These are phyloP conservation scores for Arthromyces matolae DNA, from an alignment of 768 basidiomycete genomes.

Conservation along the genomic window DNA sequence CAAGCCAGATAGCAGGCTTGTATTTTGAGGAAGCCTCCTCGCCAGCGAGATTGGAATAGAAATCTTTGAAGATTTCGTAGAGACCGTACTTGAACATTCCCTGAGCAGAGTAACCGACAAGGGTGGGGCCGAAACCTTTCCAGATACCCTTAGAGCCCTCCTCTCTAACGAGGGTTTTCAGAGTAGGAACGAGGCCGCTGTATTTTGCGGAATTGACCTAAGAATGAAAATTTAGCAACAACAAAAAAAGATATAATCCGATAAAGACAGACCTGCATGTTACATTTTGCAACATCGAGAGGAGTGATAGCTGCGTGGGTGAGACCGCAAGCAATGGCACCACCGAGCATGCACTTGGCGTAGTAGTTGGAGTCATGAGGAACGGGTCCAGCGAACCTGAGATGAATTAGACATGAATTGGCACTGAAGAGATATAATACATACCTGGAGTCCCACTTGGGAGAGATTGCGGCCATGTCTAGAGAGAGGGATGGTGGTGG, in stretches of 20 bases:
- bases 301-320: constrained; percentile 88
- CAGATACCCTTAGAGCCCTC: constrained; percentile 85
- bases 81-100: constrained; percentile 99
- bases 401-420: constrained; percentile 7
- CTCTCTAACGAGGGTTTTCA: constrained; percentile 68
- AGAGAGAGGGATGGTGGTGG: constrained; percentile 33
- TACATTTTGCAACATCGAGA: constrained; percentile 86
- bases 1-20: constrained; percentile 91
- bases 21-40: constrained; percentile 76
- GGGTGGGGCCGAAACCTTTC: constrained; percentile 93
- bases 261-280: constrained; percentile 69
- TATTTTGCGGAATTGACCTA: constrained; percentile 79
- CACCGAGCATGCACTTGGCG: constrained; percentile 84
- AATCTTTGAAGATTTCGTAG: constrained; percentile 95
- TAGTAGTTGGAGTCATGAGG: constrained; percentile 77
- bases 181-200: constrained; percentile 57
- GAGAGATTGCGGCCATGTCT: constrained; percentile 47
- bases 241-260: background rate
- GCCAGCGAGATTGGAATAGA: constrained; percentile 85
- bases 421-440: constrained; percentile 6
- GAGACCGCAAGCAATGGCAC: constrained; percentile 81
- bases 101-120: constrained; percentile 92
- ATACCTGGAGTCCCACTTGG: constrained; percentile 78
- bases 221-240: background rate
- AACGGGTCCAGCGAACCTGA: constrained; percentile 65